These are phyloP conservation scores for Termitomyces heimii DNA, from an alignment of 768 basidiomycete genomes.

Conservation along the genomic window DNA sequence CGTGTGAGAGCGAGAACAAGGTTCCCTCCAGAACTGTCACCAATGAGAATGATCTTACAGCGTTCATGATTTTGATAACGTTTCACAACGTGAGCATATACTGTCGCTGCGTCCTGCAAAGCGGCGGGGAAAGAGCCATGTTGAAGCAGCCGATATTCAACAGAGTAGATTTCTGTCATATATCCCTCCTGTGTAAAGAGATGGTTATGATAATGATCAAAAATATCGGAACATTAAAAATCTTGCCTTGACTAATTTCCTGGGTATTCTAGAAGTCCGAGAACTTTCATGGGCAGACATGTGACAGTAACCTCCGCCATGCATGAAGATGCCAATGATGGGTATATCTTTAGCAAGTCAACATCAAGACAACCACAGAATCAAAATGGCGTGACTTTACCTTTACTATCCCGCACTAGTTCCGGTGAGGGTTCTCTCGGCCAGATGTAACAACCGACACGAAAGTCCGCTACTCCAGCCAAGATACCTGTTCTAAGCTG, in stretches of 20 bases:
- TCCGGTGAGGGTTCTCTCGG: background rate
- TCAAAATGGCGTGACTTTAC: background rate
- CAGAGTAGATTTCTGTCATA: background rate
- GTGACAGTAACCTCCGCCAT: slow-evolving; percentile 52
- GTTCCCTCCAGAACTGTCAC: background rate
- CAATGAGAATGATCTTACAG: background rate
- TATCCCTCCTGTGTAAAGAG: background rate
- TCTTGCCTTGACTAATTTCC: slow-evolving; percentile 33
- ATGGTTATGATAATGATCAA: background rate
- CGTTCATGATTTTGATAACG: background rate
- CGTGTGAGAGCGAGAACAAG: background rate
- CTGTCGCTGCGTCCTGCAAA: background rate
- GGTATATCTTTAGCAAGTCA: slow-evolving; percentile 23
- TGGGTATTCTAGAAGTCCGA: slow-evolving; percentile 42
- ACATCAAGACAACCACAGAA: slow-evolving; percentile 10
- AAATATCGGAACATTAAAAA: background rate
- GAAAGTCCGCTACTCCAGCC: slow-evolving; percentile 21
- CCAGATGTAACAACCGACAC: background rate
- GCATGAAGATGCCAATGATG: slow-evolving; percentile 44
- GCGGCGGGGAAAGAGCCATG: background rate
- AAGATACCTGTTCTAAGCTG: slow-evolving; percentile 36
- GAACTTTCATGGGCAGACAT: slow-evolving; percentile 50
- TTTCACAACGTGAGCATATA: background rate
- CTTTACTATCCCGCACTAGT: background rate
- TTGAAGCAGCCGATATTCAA: background rate